Evolutionary conservation across 768 basidiomycete genomes (phyloP).

Genomic region (Mycena belliarum): DNA sequence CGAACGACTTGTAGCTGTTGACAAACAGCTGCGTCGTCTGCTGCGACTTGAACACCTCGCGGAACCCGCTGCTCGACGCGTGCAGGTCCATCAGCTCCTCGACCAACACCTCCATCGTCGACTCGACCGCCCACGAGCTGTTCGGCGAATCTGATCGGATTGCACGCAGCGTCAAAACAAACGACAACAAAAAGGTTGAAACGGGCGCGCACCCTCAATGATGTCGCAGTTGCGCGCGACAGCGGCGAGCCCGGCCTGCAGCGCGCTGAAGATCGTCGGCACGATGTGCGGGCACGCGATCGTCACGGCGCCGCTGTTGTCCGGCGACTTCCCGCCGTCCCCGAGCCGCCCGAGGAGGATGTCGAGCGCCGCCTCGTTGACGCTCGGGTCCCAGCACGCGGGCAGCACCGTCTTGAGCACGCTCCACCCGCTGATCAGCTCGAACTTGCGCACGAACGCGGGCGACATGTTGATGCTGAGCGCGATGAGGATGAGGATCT

Average conservation of each 20-base stretch:
- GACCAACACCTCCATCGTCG: slow-evolving; percentile 59
- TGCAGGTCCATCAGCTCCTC: slow-evolving; percentile 74
- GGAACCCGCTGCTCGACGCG: slow-evolving; percentile 62
- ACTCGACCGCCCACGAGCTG: slow-evolving; percentile 27
- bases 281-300: slow-evolving; percentile 69
- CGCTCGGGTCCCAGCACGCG: slow-evolving; percentile 61
- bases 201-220: slow-evolving; percentile 29
- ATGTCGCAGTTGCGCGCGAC: slow-evolving; percentile 38
- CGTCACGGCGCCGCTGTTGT: slow-evolving; percentile 25
- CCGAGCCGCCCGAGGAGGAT: slow-evolving; percentile 59
- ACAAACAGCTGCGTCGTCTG: slow-evolving; percentile 68
- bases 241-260: slow-evolving; percentile 55
- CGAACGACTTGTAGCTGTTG: slow-evolving; percentile 61
- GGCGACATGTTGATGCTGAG: slow-evolving; percentile 54
- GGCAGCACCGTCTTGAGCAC: slow-evolving; percentile 71
- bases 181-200: not conserved
- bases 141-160: slow-evolving; percentile 5
- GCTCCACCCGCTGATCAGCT: slow-evolving; percentile 83
- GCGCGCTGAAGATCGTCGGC: slow-evolving; percentile 67
- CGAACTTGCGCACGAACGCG: slow-evolving; percentile 80
- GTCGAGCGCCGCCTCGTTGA: slow-evolving; percentile 71
- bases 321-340: slow-evolving; percentile 25
- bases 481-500: slow-evolving; percentile 60
- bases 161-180: slow-evolving; percentile 21
- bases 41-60: slow-evolving; percentile 72